These are phyloP conservation scores for Endocalyx cinctus DNA, from an alignment of 2,329 filamentous ascomycete genomes.

Conservation along the genomic window DNA sequence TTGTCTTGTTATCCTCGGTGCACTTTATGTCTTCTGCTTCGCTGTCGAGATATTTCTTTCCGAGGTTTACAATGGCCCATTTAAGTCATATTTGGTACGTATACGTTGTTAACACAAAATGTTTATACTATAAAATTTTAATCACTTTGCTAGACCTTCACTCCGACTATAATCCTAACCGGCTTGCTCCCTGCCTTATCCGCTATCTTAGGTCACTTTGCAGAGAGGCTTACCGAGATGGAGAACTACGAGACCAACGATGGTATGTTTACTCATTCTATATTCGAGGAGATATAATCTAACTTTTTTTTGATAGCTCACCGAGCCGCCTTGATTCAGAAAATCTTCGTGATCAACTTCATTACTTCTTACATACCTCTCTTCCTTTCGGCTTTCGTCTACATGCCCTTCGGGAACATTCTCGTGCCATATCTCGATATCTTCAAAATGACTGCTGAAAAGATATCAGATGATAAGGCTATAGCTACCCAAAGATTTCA, in stretches of 20 bases:
- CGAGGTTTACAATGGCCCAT: constrained; percentile 84
- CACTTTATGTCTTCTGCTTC: constrained; percentile 81
- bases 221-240: constrained; percentile 69
- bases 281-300: not conserved
- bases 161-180: constrained; percentile 85
- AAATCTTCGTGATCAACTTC: constrained; percentile 94
- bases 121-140: constrained; percentile 12
- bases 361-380: constrained; percentile 92
- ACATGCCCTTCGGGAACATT: constrained; percentile 82
- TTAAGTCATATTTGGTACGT: constrained; percentile 77
- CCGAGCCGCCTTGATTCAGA: constrained; percentile 78
- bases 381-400: constrained; percentile 90
- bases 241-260: constrained; percentile 93
- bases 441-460: constrained; percentile 69
- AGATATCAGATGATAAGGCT: constrained; percentile 72
- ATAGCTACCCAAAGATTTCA: constrained; percentile 63
- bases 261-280: constrained; percentile 29
- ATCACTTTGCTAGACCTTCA: too few relatives aligned
- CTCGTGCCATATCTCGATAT: constrained; percentile 84
- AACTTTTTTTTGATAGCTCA: constrained; percentile 49
- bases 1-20: constrained; percentile 68
- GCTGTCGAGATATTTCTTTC: constrained; percentile 94
- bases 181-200: constrained; percentile 75
- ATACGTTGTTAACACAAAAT: not conserved
- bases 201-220: constrained; percentile 68